Base-by-base conservation (phyloP, 495 filamentous ascomycete genomes). In the Penicillium taxi region DNA sequence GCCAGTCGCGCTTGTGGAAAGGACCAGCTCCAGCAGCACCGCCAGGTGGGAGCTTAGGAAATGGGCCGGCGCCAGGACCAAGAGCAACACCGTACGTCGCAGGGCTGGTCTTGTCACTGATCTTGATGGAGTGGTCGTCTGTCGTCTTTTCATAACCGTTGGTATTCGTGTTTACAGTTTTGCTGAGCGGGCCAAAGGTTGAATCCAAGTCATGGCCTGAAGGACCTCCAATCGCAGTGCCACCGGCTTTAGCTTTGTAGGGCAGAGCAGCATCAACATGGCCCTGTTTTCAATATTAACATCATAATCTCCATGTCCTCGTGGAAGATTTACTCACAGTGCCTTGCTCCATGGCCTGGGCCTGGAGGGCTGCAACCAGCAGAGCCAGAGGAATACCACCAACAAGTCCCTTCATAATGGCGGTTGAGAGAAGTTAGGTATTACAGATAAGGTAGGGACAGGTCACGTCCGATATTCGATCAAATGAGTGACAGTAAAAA, bases 401-500 rank as follows among this genome's bases (percentile, higher is more conserved):
- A 21, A 61, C 47, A 33, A 67, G 52, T 29, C 60, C 61, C 54
- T 67, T 67, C 64, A 67, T 67, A 14, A 6, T 50, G 34, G 31
- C 34, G 32, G 23, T 23, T 14, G n/a, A 16, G 20, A 16, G 24
- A 38, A 33, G 26, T 26, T 42, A 35, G n/a, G 41, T 52, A 49
- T 43, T 44, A 27, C 29, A 27, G 26, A 45, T 35, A 9, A 26
- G 14, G 41, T 24, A 32, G 23, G 30, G 39, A 37, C 15, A 41
- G 24, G 26, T 39, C n/a, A 21, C 14, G 34, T 37, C 32, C 14
- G 26, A 34, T 12, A 37, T 29, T 34, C 22, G 34, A 16, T 37
- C 34, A 43, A 59, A 44, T 37, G 56, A 63, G 46, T 35, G 56
- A 57, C 56, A 47, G 34, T 24, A 47, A 41, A 26, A 48, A 37